Percentiles rank a stretch among this genome's conserved stretches.
Conservation (phyloP, 768 basidiomycete genomes). For the Suillus weaverae region DNA sequence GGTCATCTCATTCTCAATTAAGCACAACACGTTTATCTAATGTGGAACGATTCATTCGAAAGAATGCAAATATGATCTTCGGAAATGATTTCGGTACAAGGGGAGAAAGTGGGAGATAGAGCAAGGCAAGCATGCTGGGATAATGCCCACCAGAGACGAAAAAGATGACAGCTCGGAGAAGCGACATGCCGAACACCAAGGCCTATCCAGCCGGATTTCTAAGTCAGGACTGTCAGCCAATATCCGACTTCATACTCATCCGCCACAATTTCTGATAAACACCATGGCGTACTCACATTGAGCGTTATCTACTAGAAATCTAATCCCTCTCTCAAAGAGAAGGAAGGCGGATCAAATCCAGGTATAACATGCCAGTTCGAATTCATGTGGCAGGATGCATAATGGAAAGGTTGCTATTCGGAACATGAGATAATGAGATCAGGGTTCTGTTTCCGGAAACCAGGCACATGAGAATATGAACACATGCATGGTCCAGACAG, state of each 20-base stretch:
- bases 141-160: neutral
- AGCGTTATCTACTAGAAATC: neutral
- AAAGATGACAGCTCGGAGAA: neutral
- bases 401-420: neutral
- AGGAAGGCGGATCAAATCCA: neutral
- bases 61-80: neutral
- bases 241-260: neutral
- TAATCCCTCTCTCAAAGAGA: neutral
- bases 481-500: neutral
- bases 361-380: neutral
- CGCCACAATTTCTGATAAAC: neutral
- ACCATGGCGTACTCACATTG: neutral
- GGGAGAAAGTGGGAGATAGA: neutral
- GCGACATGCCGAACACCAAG: neutral
- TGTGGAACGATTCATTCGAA: neutral
- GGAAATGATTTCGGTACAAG: neutral
- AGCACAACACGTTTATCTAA: neutral
- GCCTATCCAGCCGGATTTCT: neutral
- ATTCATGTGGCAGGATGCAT: neutral
- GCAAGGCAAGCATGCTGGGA: neutral
- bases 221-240: neutral
- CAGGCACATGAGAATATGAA: neutral
- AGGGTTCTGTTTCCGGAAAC: neutral
- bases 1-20: neutral
- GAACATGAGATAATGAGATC: neutral